Percentiles rank a stretch among this genome's conserved stretches.
These are phyloP conservation scores for Lentinula boryana DNA, from an alignment of 768 basidiomycete species.

Conservation along the genomic window DNA sequence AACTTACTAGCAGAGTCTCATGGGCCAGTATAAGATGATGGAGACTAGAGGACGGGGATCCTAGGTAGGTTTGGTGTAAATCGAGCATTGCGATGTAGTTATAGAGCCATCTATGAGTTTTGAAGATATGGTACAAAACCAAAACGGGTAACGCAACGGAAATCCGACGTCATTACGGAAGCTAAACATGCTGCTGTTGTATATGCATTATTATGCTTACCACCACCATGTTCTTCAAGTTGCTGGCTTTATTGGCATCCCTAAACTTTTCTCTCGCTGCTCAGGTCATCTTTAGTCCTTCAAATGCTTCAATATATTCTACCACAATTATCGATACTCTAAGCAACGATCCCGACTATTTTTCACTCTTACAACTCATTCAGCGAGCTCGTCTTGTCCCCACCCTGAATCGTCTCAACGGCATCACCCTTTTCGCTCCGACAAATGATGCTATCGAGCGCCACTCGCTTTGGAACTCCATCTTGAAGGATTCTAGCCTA, in stretches of 20 bases:
- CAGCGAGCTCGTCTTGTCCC: constrained; percentile 87
- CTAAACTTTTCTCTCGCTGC: constrained; percentile 15
- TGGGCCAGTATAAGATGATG: constrained; percentile 53
- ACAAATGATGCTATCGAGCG: constrained; percentile 84
- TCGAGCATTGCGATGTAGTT: constrained; percentile 33
- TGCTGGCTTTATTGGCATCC: constrained; percentile 21
- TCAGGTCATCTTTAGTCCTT: constrained; percentile 20
- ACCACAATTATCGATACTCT: constrained; percentile 78
- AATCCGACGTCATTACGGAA: background rate
- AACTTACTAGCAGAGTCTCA: constrained; percentile 55
- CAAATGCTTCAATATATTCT: constrained; percentile 19
- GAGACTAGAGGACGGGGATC: constrained; percentile 48
- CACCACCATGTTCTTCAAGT: constrained; percentile 3
- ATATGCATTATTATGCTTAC: background rate
- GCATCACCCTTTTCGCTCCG: constrained; percentile 87
- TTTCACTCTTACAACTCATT: constrained; percentile 67
- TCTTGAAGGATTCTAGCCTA: constrained; percentile 30
- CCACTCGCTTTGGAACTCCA: constrained; percentile 33
- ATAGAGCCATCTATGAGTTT: background rate
- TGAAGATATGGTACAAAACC: background rate
- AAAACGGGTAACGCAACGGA: background rate
- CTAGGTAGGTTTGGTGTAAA: constrained; percentile 38
- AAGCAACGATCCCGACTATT: constrained; percentile 67
- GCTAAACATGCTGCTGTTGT: background rate
- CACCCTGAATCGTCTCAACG: constrained; percentile 81